Base-by-base conservation (phyloP, 345 rosid genomes). In the Odontarrhena argentea region DNA sequence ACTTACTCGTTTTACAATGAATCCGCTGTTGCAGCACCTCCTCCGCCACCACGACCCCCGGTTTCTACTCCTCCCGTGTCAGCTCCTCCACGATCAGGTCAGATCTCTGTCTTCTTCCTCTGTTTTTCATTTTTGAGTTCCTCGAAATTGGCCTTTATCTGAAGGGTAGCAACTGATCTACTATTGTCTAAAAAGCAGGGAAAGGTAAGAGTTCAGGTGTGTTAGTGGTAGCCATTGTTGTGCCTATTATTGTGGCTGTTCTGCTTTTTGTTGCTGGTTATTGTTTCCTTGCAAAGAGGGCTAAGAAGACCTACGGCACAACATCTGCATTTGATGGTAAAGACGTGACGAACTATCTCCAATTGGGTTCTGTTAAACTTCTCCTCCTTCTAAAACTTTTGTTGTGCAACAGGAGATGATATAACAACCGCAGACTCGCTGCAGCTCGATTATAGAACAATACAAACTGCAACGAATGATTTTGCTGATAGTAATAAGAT, bases 401-500 rank as follows among this genome's bases (percentile, higher is more conserved):
- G 25, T 60, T 67, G 28, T 58, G 51, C 13, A 86, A 84, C 9
- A 67, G 66, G 18, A 37, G 70, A 68, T 46, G 81, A 79, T 4
- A 77, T 78, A 14, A 57, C 75, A 14, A 64, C 55, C 3, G 64
- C 42, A 56, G 87, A 83, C 24, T 77, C 86, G 3, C 66, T 85
- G 65, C 86, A 87, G 55, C 74, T 65, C 0, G 84, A 81, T 48
- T 68, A 83, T 1, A 67, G 18, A 14, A 56, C 75, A 7, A 76
- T 85, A 11, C 63, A 78, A 81, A 54, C 58, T 22, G 90, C 92
- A 9, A 83, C 89, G 3, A 18, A 74, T 14, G 56, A 77, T 14
- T 87, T 87, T 77, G 73, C 87, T 4, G 59, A 25, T 11, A 42
- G 70, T 15, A 81, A 83, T 60, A 81, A 80, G 67, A 75, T 87